phyloP scores from a whole-genome alignment of 768 basidiomycete genomes.

The Hysterangium stoloniferum region DNA sequence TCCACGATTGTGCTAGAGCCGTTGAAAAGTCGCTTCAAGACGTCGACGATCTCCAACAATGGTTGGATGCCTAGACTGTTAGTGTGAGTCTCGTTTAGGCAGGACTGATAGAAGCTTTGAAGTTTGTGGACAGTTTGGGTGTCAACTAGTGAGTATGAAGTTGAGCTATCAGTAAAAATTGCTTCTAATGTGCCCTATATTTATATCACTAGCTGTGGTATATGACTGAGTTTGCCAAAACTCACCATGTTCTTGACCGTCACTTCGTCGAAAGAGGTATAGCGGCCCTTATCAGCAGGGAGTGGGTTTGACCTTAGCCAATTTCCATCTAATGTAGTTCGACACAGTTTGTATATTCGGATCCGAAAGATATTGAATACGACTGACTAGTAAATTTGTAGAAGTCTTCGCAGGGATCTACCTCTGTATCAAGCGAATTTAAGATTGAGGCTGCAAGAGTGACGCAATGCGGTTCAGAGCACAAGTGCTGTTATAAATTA shows the following conservation, averaged over 20 bases:
- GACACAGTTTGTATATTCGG: conserved; percentile 6
- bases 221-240: neutral
- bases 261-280: conserved; percentile 65
- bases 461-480: conserved; percentile 75
- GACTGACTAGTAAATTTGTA: conserved; percentile 86
- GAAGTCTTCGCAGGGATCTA: conserved; percentile 95
- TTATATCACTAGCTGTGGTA: neutral
- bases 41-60: conserved; percentile 56
- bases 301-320: conserved; percentile 81
- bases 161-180: conserved; percentile 27
- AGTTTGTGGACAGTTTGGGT: conserved; percentile 54
- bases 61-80: conserved; percentile 69
- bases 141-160: conserved; percentile 33
- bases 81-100: conserved; percentile 70
- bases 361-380: neutral
- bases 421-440: conserved; percentile 64
- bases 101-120: conserved; percentile 68
- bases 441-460: conserved; percentile 76
- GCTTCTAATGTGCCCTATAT: conserved; percentile 15
- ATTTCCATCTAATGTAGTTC: conserved; percentile 57
- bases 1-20: conserved; percentile 36
- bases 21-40: conserved; percentile 51
- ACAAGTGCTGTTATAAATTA: conserved; percentile 44
- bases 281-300: conserved; percentile 75
- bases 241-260: conserved; percentile 51